Evolutionary conservation across 2,329 filamentous ascomycete genomes (phyloP).

Genomic region (Aspergillus sp.): DNA sequence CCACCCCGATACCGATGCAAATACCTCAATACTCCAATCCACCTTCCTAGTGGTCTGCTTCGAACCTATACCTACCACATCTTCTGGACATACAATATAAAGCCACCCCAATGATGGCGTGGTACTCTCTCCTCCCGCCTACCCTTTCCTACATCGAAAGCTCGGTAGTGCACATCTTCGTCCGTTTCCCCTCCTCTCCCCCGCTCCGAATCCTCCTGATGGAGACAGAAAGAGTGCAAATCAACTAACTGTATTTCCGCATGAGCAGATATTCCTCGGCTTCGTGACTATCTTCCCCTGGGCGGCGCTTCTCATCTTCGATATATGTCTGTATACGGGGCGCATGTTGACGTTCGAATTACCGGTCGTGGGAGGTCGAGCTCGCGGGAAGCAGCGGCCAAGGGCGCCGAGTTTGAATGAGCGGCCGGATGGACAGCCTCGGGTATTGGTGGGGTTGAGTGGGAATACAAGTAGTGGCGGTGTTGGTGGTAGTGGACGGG

Average conservation of each 20-base stretch:
- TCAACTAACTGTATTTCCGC: background rate
- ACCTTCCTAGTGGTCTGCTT: background rate
- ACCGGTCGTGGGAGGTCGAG: constrained; percentile 62
- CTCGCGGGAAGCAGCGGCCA: constrained; percentile 60
- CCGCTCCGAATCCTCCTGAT: background rate
- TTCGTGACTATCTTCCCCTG: constrained; percentile 64
- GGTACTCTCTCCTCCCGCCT: constrained; percentile 66
- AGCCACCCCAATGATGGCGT: constrained; percentile 55
- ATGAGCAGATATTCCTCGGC: constrained; percentile 59
- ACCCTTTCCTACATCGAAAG: constrained; percentile 60
- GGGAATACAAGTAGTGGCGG: background rate
- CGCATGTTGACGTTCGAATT: constrained; percentile 61
- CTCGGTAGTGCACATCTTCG: constrained; percentile 65
- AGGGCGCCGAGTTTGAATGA: constrained; percentile 64
- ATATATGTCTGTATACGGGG: constrained; percentile 63
- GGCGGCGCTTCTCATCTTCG: constrained; percentile 63
- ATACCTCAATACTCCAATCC: background rate
- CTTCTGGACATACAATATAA: background rate
- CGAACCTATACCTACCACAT: background rate
- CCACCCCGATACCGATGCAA: background rate
- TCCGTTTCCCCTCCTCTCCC: constrained; percentile 42
- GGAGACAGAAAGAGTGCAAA: background rate
- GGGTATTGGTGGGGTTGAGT: constrained; percentile 31
- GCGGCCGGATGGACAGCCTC: constrained; percentile 52
- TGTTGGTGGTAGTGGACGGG: background rate